Percentiles rank a stretch among this genome's conserved stretches.
Conservation (phyloP, 1,284 basidiomycete species). For the Volvariella volvacea region DNA sequence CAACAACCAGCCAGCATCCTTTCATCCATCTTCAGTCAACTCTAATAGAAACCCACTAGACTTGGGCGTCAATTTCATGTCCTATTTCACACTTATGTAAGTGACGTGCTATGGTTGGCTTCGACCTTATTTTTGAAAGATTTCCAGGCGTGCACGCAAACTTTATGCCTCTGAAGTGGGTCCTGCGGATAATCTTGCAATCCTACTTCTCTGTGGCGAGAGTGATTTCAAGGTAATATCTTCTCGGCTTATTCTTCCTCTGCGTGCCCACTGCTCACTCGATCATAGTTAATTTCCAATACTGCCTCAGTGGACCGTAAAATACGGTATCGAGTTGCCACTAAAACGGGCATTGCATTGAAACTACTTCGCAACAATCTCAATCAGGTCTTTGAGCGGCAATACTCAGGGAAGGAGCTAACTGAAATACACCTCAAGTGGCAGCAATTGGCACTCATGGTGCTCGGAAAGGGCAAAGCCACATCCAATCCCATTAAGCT, state of each 20-base stretch:
- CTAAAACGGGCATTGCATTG: constrained; percentile 76
- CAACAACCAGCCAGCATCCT: constrained; percentile 80
- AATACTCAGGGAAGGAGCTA: constrained; percentile 59
- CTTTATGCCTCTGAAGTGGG: constrained; percentile 97
- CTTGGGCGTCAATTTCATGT: constrained; percentile 70
- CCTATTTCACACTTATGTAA: constrained; percentile 88
- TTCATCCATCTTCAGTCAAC: constrained; percentile 94
- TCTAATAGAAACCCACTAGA: constrained; percentile 64
- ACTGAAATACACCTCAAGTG: constrained; percentile 56
- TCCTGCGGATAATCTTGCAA: constrained; percentile 79
- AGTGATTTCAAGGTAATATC: constrained; percentile 75
- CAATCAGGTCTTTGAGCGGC: constrained; percentile 53
- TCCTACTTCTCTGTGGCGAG: constrained; percentile 89
- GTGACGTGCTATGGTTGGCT: constrained; percentile 15
- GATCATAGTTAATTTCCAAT: constrained; percentile 60
- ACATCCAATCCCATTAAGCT: not conserved
- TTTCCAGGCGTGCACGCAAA: constrained; percentile 78
- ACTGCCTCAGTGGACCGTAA: constrained; percentile 82
- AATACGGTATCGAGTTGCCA: constrained; percentile 65
- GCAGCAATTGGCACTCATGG: constrained; percentile 64
- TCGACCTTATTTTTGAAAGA: constrained; percentile 1
- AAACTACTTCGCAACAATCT: constrained; percentile 75
- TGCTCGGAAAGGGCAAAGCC: constrained; percentile 41
- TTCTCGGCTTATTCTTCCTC: not conserved
- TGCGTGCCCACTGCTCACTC: not conserved